Evolutionary conservation across 1,284 basidiomycete genomes (phyloP), one percentile per base, ranked within the genome.

Genomic region (Hymenochaete sp.): DNA sequence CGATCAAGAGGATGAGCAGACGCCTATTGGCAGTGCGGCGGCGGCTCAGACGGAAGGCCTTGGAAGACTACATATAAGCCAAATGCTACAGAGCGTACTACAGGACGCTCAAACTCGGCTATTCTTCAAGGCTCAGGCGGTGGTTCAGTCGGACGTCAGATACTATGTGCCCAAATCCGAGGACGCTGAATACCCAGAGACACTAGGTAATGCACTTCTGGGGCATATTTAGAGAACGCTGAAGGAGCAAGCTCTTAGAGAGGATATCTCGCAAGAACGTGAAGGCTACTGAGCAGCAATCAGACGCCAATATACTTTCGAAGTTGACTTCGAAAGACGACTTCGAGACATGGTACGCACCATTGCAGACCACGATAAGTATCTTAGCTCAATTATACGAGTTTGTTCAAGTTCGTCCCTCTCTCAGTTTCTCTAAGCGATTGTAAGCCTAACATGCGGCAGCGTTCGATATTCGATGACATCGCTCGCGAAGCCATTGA

Each of bases 81-180:
- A 83, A 43, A 66, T 96, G 4, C 65, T 96, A 32, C 77, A 86
- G 57, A 90, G 92, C 77, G 83, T 96, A 1, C 64, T 95, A 18
- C 91, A 95, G 61, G 93, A 96, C 58, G 90, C 91, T 1, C 93
- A 96, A 67, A 96, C 93, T 4, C 68, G 91, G 43, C 63, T 96
- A 42, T 90, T 96, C 55, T 96, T 96, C 72, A 85, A 93, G 58
- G 92, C 92, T 6, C 92, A 96, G 62, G 76, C 88, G 1, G 73
- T 95, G 39, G 79, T 96, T 37, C 86, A 93, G 57, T 74, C 77
- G 24, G 92, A 96, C 41, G 89, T 96, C 33, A 68, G 83, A 55
- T 81, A 87, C 58, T 95, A 85, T 62, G 70, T 72, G 1, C 81
- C 89, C 0, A 84, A 77, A 53, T 64, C 72, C 4, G 80, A 79